Percentiles rank a stretch among this genome's conserved stretches.
phyloP scores from a whole-genome alignment of 257 asterid species.

The Primulina huaijiensis region DNA sequence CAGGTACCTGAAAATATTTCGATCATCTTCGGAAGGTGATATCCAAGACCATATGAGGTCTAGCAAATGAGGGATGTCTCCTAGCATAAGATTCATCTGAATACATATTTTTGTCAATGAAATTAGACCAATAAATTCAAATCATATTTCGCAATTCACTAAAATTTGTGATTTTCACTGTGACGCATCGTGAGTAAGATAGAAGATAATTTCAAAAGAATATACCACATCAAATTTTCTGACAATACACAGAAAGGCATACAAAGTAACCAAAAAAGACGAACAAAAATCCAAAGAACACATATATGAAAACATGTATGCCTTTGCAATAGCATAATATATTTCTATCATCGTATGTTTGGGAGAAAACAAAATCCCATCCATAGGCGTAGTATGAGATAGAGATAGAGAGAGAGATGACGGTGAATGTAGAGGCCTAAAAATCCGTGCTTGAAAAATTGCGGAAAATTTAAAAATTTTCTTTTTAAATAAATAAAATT shows the following conservation, averaged over 20 bases:
- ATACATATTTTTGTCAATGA: slow-evolving; percentile 38
- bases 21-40: slow-evolving; percentile 76
- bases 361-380: background rate
- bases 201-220: slow-evolving; percentile 7
- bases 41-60: slow-evolving; percentile 93
- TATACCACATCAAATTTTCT: slow-evolving; percentile 11
- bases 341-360: slow-evolving; percentile 5
- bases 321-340: slow-evolving; percentile 1
- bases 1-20: slow-evolving; percentile 64
- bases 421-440: no score
- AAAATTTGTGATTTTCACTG: background rate
- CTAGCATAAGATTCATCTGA: slow-evolving; percentile 96
- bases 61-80: slow-evolving; percentile 83
- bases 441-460: no score
- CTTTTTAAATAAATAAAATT: no score
- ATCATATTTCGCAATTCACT: background rate
- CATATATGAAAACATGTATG: slow-evolving; percentile 1
- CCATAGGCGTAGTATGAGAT: background rate
- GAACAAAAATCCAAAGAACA: slow-evolving; percentile 3
- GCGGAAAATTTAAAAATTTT: no score
- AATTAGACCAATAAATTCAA: slow-evolving; percentile 20
- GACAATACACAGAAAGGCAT: background rate
- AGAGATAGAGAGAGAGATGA: background rate
- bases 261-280: background rate
- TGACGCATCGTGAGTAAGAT: no score